phyloP scores from a whole-genome alignment of 208 protist species.

The Trypanosoma cruzi region DNA sequence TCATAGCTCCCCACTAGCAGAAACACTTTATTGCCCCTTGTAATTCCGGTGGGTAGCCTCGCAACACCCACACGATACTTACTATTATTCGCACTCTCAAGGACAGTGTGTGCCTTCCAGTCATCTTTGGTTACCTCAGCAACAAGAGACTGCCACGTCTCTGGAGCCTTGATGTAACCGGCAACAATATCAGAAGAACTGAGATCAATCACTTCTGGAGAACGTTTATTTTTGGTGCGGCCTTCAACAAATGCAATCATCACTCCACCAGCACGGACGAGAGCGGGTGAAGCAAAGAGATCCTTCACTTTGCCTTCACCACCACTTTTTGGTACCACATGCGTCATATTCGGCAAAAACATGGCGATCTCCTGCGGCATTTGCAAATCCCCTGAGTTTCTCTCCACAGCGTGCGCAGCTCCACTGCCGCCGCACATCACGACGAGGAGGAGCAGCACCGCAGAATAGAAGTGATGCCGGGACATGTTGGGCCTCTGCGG shows the following conservation, averaged over 20 bases:
- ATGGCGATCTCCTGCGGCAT: no score
- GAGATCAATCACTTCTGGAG: no score
- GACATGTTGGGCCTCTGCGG: no score
- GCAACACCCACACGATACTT: background rate
- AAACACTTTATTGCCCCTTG: background rate
- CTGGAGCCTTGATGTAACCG: background rate
- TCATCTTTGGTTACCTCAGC: background rate
- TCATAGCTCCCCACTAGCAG: background rate
- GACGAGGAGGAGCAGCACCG: no score
- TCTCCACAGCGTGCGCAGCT: no score
- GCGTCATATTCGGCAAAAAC: no score
- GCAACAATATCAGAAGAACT: background rate
- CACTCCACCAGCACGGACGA: background rate
- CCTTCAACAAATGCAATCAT: background rate
- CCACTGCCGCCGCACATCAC: no score
- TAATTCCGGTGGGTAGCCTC: background rate
- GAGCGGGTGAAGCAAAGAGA: background rate
- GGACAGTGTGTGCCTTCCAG: background rate
- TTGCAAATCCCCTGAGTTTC: no score
- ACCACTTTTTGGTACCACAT: no score
- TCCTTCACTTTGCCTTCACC: no score
- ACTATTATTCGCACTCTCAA: background rate
- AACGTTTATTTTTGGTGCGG: background rate
- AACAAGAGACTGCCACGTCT: background rate
- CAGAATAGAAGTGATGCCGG: no score